Evolutionary conservation across 2,329 filamentous ascomycete species (phyloP).

Genomic region (Colletotrichum navitas): DNA sequence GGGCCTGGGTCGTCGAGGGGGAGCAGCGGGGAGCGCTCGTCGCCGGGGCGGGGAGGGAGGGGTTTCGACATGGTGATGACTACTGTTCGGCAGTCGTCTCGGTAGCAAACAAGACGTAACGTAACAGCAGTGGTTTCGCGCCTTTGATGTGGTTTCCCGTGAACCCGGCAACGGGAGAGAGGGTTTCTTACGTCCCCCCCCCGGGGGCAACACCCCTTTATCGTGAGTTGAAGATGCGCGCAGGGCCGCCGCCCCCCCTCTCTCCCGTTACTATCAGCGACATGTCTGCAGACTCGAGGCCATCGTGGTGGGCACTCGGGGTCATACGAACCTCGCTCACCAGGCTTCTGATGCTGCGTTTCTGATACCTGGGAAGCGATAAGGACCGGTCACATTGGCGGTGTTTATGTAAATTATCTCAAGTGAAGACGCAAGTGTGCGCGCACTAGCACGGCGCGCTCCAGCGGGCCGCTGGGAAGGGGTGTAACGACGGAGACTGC

Average conservation of each 20-base stretch:
- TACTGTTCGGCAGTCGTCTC: background rate
- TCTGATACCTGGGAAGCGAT: background rate
- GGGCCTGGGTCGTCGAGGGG: slow-evolving; percentile 43
- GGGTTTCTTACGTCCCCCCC: too few species aligned
- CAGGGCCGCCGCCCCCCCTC: too few species aligned
- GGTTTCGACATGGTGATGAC: slow-evolving; percentile 19
- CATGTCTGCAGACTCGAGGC: background rate
- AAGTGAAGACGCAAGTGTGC: background rate
- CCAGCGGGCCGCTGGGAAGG: slow-evolving; percentile 29
- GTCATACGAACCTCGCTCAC: background rate
- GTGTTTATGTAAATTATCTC: background rate
- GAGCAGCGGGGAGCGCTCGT: slow-evolving; percentile 25
- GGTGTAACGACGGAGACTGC: slow-evolving; percentile 25
- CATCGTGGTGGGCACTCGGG: slow-evolving; percentile 1
- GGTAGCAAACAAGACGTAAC: background rate
- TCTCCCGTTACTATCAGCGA: too few species aligned
- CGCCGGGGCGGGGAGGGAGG: slow-evolving; percentile 1
- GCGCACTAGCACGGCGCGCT: slow-evolving; percentile 20
- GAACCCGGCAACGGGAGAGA: background rate
- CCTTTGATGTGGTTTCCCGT: background rate
- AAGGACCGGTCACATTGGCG: slow-evolving; percentile 12
- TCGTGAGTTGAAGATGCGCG: background rate
- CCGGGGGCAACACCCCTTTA: background rate
- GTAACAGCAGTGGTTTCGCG: background rate
- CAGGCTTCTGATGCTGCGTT: background rate